These are phyloP conservation scores for Microdochium trichocladiopsis DNA, from an alignment of 2,329 filamentous ascomycete species.

Conservation along the genomic window DNA sequence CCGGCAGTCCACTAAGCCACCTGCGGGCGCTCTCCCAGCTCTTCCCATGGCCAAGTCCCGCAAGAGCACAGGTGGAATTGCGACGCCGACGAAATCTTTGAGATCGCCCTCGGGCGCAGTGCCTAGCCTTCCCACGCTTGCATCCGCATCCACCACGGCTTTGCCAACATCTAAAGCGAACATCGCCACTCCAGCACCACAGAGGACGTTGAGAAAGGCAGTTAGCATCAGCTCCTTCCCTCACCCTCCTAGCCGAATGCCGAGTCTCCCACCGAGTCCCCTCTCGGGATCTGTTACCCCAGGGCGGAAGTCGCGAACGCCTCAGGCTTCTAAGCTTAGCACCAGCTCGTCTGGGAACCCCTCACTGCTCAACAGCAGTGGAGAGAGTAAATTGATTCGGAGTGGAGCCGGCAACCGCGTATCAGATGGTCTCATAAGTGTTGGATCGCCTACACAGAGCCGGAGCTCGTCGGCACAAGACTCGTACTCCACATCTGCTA, in stretches of 20 bases:
- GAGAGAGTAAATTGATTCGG: slow-evolving; percentile 67
- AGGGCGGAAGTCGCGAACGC: slow-evolving; percentile 47
- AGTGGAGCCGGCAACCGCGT: slow-evolving; percentile 54
- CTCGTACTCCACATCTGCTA: slow-evolving; percentile 85
- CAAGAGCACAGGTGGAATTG: slow-evolving; percentile 50
- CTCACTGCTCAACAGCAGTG: slow-evolving; percentile 72
- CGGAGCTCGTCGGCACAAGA: slow-evolving; percentile 87
- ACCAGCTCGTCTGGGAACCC: slow-evolving; percentile 39
- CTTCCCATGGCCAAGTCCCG: slow-evolving; percentile 68
- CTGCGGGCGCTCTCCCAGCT: slow-evolving; percentile 65
- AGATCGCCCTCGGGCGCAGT: slow-evolving; percentile 50
- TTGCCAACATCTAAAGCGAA: slow-evolving; percentile 51
- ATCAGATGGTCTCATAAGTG: slow-evolving; percentile 68
- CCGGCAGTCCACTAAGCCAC: slow-evolving; percentile 62
- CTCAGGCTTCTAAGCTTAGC: not conserved
- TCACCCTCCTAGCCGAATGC: slow-evolving; percentile 68
- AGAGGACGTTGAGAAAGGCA: slow-evolving; percentile 70
- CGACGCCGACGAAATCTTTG: slow-evolving; percentile 32
- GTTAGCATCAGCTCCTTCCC: slow-evolving; percentile 94
- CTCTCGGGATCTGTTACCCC: slow-evolving; percentile 41
- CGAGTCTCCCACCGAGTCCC: slow-evolving; percentile 57
- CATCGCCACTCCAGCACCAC: slow-evolving; percentile 29
- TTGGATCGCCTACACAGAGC: slow-evolving; percentile 80
- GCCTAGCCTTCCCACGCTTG: slow-evolving; percentile 35
- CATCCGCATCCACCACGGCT: slow-evolving; percentile 43